Percentiles rank a stretch among this genome's conserved stretches.
Conservation (phyloP, 2,329 filamentous ascomycete genomes). For the Fusarium annulatum region DNA sequence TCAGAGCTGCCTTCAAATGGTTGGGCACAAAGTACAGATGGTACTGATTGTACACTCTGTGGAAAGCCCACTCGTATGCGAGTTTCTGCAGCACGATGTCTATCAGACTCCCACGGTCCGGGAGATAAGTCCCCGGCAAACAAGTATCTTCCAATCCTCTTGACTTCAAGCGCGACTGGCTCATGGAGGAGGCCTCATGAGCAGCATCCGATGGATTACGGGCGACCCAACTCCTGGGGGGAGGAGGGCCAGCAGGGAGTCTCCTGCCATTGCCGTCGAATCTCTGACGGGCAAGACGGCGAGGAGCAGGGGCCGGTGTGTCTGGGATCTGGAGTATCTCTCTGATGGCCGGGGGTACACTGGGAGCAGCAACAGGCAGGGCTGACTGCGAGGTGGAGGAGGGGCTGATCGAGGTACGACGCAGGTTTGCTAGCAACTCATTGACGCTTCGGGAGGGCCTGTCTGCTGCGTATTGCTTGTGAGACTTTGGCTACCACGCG, state of each 20-base stretch:
- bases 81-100: conserved; percentile 63
- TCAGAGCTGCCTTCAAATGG: conserved; percentile 62
- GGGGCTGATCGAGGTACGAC: conserved; percentile 55
- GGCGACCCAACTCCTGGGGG: conserved; percentile 66
- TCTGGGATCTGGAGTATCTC: conserved; percentile 70
- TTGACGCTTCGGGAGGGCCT: conserved; percentile 62
- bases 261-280: conserved; percentile 62
- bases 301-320: conserved; percentile 62
- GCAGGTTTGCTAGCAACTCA: conserved; percentile 67
- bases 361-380: conserved; percentile 56
- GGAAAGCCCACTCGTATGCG: conserved; percentile 65
- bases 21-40: conserved; percentile 67
- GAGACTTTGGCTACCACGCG: conserved; percentile 47
- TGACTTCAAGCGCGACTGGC: conserved; percentile 36
- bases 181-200: conserved; percentile 25
- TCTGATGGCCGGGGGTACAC: conserved; percentile 68
- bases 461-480: conserved; percentile 46
- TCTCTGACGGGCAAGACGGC: conserved; percentile 55
- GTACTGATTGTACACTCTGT: conserved; percentile 66
- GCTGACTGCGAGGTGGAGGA: conserved; percentile 42
- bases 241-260: conserved; percentile 67
- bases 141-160: conserved; percentile 38
- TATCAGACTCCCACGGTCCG: conserved; percentile 60
- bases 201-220: conserved; percentile 40
- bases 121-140: conserved; percentile 60